Conservation (phyloP, 371 early-diverging fungal species). For the Nematocida homosporus region DNA sequence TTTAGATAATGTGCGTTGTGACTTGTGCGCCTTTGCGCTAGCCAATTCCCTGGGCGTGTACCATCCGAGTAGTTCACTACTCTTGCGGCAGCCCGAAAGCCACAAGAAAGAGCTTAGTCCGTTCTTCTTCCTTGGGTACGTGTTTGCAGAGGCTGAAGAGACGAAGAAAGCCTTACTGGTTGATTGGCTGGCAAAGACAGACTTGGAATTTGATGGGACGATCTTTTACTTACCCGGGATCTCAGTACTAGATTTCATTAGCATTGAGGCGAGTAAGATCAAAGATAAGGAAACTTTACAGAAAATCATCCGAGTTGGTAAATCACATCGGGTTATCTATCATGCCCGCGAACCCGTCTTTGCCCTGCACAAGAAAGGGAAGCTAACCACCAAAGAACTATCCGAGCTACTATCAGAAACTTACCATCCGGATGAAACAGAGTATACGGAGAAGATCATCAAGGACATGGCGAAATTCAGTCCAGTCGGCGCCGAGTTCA, state of each 20-base stretch:
- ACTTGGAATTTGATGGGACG: neutral
- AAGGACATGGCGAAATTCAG: slow-evolving; percentile 3
- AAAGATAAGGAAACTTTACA: neutral
- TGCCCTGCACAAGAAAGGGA: neutral
- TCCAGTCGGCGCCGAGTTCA: slow-evolving; percentile 22
- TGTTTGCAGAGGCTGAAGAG: neutral
- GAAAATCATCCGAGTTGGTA: neutral
- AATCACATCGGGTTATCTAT: slow-evolving; percentile 13
- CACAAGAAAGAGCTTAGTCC: neutral
- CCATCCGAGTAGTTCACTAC: slow-evolving; percentile 23
- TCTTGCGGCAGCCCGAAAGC: neutral
- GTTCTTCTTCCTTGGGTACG: slow-evolving; percentile 42
- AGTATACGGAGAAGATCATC: slow-evolving; percentile 24
- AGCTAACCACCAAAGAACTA: slow-evolving; percentile 11
- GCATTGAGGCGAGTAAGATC: slow-evolving; percentile 13
- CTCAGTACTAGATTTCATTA: neutral
- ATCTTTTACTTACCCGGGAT: slow-evolving; percentile 26
- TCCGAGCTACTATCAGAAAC: slow-evolving; percentile 32
- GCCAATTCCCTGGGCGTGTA: slow-evolving; percentile 27
- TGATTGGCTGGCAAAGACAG: neutral
- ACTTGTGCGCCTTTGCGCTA: slow-evolving; percentile 48
- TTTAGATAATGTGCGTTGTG: slow-evolving; percentile 9
- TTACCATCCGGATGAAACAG: slow-evolving; percentile 12
- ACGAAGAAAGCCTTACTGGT: slow-evolving; percentile 1
- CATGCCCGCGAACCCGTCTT: neutral